Percentiles rank a stretch among this genome's conserved stretches.
phyloP scores from a whole-genome alignment of 768 basidiomycete genomes.

The Mycena sanguinolenta region DNA sequence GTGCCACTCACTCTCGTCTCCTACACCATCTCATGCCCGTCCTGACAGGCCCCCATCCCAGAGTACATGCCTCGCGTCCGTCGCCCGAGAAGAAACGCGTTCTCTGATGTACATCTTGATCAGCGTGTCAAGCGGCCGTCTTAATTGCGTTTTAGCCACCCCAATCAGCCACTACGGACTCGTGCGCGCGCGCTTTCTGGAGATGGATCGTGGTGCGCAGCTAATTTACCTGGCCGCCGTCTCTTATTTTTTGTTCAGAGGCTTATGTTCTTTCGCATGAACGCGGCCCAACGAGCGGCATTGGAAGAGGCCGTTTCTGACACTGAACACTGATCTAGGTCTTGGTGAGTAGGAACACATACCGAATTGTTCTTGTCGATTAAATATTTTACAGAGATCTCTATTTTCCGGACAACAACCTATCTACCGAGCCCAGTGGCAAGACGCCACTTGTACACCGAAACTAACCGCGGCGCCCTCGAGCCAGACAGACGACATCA shows the following conservation, averaged over 20 bases:
- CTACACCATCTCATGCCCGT: neutral
- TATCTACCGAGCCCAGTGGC: neutral
- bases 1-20: neutral
- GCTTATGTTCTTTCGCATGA: neutral
- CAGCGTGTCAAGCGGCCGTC: neutral
- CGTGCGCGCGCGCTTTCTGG: constrained; percentile 9
- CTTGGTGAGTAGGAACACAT: neutral
- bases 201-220: constrained; percentile 21
- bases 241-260: constrained; percentile 15
- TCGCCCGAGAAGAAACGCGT: constrained; percentile 24
- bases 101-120: constrained; percentile 14
- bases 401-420: neutral
- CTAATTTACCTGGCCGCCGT: neutral
- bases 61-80: neutral
- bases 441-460: constrained; percentile 9
- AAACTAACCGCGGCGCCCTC: neutral
- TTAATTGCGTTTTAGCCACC: neutral
- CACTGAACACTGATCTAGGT: constrained; percentile 17
- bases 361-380: neutral
- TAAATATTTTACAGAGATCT: neutral
- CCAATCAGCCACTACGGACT: neutral
- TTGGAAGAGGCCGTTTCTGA: constrained; percentile 28
- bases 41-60: neutral
- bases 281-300: constrained; percentile 16
- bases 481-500: neutral